Evolutionary conservation across 441 rosid species (phyloP).

Genomic region (Arabidopsis hybrid): DNA sequence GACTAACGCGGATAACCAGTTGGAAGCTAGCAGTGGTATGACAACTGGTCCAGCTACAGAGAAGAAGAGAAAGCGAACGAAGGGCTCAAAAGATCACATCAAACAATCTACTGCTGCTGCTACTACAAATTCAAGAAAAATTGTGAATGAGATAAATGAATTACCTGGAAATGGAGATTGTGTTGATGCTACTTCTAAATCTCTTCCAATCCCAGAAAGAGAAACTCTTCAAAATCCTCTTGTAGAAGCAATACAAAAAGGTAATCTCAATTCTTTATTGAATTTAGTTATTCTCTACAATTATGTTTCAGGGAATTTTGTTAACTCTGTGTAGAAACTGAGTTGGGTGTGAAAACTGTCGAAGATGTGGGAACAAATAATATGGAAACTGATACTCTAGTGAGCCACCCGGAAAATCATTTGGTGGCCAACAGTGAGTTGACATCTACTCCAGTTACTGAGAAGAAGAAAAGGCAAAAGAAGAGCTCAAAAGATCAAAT

Average conservation of each 20-base stretch:
- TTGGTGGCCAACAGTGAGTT: conserved; percentile 26
- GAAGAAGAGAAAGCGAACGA: conserved; percentile 29
- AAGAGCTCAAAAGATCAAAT: conserved; percentile 25
- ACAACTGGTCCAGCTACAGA: conserved; percentile 25
- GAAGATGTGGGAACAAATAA: conserved; percentile 20
- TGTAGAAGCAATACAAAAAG: conserved; percentile 5
- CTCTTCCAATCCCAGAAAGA: conserved; percentile 6
- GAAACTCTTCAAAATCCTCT: not conserved
- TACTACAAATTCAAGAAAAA: conserved; percentile 18
- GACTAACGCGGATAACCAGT: conserved; percentile 1
- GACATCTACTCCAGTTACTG: conserved; percentile 13
- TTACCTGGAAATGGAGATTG: conserved; percentile 17
- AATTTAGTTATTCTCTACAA: not conserved
- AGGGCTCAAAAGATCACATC: conserved; percentile 27
- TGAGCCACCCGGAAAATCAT: not conserved
- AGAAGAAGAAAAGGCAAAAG: conserved; percentile 36
- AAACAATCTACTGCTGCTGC: not conserved
- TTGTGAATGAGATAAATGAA: not conserved
- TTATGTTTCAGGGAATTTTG: not conserved
- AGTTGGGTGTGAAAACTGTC: not conserved
- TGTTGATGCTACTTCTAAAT: conserved; percentile 10
- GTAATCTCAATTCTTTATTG: conserved; percentile 2
- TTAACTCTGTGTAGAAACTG: conserved; percentile 29
- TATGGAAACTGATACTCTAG: not conserved
- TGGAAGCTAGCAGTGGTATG: conserved; percentile 32